Evolutionary conservation across 345 rosid genomes (phyloP).

Genomic region (Melastoma malabathricum): DNA sequence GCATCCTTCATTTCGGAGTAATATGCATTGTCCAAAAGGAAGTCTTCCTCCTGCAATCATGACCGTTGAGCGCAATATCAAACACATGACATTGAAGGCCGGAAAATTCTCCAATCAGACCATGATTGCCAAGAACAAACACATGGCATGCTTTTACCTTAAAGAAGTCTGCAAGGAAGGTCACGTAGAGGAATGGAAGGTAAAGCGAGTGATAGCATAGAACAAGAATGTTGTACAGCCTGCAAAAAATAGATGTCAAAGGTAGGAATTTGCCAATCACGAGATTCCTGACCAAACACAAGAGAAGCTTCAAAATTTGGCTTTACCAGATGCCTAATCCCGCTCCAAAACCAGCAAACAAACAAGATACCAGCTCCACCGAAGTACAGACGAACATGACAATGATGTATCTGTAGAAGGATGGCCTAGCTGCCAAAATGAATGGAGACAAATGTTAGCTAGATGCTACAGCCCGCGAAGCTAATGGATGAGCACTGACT

Average conservation of each 20-base stretch:
- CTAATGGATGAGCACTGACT: background rate
- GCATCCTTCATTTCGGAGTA: conserved; percentile 98
- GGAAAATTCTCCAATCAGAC: no score
- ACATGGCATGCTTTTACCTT: conserved; percentile 28
- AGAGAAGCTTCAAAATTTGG: background rate
- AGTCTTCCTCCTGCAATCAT: conserved; percentile 60
- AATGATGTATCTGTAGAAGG: conserved; percentile 65
- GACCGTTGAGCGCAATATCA: conserved; percentile 2
- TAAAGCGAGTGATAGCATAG: conserved; percentile 71
- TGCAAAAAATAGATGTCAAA: conserved; percentile 16
- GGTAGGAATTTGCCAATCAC: background rate
- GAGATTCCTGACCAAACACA: background rate
- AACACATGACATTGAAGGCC: background rate
- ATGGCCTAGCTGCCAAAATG: conserved; percentile 59
- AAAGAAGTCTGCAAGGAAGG: conserved; percentile 87
- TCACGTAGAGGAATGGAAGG: conserved; percentile 67
- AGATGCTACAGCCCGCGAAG: background rate
- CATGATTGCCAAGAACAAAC: no score
- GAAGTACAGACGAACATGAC: conserved; percentile 55
- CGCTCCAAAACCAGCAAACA: conserved; percentile 41
- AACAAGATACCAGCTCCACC: conserved; percentile 49
- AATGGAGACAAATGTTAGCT: conserved; percentile 7
- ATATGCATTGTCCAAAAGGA: conserved; percentile 66
- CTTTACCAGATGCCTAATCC: conserved; percentile 65
- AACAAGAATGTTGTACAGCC: conserved; percentile 53